phyloP scores from a whole-genome alignment of 352 stramenopile genomes.

The Plasmopara muralis region DNA sequence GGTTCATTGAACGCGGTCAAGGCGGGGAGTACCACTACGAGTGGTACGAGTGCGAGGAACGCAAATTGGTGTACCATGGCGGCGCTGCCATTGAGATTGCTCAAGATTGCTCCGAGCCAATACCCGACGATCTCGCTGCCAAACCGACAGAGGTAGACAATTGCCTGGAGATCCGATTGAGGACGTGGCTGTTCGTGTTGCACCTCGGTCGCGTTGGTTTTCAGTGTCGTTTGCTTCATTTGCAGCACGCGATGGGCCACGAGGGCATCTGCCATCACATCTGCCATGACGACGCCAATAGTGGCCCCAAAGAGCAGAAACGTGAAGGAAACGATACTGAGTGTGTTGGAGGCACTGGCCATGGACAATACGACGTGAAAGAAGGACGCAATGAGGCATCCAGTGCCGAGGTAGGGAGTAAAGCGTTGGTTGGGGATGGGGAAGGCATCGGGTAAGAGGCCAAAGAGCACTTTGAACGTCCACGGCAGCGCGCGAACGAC shows the following conservation, averaged over 20 bases:
- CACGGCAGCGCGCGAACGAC: constrained; percentile 67
- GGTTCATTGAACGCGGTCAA: constrained; percentile 58
- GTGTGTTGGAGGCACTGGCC: constrained; percentile 22
- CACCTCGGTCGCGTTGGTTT: constrained; percentile 10
- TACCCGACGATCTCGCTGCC: constrained; percentile 74
- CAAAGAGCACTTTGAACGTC: constrained; percentile 77
- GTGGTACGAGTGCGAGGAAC: constrained; percentile 46
- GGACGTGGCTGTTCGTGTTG: constrained; percentile 13
- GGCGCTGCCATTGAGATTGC: constrained; percentile 56
- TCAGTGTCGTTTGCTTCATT: neutral
- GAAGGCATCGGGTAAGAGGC: constrained; percentile 57
- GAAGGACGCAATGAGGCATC: constrained; percentile 45
- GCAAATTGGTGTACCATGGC: constrained; percentile 61
- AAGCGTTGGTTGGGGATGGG: constrained; percentile 51
- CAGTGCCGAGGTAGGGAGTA: constrained; percentile 72
- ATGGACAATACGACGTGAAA: constrained; percentile 49
- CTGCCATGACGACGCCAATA: constrained; percentile 69
- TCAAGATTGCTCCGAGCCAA: constrained; percentile 57
- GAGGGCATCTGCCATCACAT: constrained; percentile 77
- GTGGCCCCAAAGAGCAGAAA: constrained; percentile 23
- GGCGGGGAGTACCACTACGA: constrained; percentile 51
- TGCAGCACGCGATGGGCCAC: constrained; percentile 55
- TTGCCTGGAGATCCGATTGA: constrained; percentile 47
- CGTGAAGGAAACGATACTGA: constrained; percentile 57
- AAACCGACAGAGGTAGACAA: constrained; percentile 72